Conservation (phyloP, 2,329 filamentous ascomycete species). For the Aureobasidium pullulans region DNA sequence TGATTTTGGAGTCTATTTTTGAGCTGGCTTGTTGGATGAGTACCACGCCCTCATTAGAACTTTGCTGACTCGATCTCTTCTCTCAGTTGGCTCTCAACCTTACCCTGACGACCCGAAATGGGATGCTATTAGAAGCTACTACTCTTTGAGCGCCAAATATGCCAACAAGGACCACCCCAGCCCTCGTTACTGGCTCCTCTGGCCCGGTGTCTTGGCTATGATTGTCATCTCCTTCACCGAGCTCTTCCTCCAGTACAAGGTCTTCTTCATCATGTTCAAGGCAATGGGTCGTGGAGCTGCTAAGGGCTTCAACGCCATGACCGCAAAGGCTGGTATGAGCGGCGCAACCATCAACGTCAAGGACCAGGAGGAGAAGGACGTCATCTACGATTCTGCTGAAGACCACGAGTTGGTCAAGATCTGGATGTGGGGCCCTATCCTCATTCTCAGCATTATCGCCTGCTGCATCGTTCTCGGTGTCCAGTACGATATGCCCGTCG, state of each 20-base stretch:
- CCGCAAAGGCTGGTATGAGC: neutral
- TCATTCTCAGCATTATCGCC: constrained; percentile 42
- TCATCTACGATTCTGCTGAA: constrained; percentile 45
- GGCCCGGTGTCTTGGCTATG: constrained; percentile 46
- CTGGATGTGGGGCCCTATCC: constrained; percentile 47
- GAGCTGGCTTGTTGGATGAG: too few species aligned
- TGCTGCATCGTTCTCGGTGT: constrained; percentile 46
- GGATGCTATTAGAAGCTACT: constrained; percentile 34
- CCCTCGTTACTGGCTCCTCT: constrained; percentile 47
- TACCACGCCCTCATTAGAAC: too few species aligned
- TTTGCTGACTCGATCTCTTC: too few species aligned
- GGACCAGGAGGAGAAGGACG: constrained; percentile 28
- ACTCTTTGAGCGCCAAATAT: constrained; percentile 28
- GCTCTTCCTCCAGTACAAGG: constrained; percentile 32
- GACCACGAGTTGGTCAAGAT: constrained; percentile 42
- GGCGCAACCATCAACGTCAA: neutral
- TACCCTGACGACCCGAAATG: constrained; percentile 36
- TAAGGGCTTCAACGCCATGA: constrained; percentile 33
- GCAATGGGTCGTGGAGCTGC: constrained; percentile 43
- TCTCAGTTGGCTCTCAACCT: neutral
- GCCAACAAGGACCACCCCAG: constrained; percentile 38
- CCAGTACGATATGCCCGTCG: constrained; percentile 50
- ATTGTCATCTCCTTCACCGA: constrained; percentile 43
- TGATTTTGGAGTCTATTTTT: too few species aligned
- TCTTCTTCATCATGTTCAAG: constrained; percentile 42